A percentile compares a stretch with the other conserved stretches of the same genome.
Conservation (phyloP, 139 green algal genomes). For the Trebouxia sp. region DNA sequence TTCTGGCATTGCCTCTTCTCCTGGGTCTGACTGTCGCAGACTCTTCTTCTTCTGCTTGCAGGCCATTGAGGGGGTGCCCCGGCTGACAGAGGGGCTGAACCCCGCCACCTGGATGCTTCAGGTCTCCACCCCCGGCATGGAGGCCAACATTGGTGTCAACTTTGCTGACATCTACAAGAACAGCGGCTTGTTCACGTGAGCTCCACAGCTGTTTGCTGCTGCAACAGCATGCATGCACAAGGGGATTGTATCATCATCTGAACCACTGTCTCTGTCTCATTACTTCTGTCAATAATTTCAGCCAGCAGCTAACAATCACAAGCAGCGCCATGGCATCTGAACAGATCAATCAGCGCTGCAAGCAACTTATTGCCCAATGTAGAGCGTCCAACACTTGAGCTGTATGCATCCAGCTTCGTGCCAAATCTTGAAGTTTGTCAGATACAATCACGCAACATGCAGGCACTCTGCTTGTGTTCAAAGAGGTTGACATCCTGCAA, state of each 20-base stretch:
- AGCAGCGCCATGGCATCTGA: no score
- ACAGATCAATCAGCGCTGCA: no score
- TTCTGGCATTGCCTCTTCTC: not conserved
- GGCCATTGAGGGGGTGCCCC: constrained; percentile 35
- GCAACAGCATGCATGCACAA: not conserved
- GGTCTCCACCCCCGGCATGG: constrained; percentile 39
- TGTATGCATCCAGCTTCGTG: no score
- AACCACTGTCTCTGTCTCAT: not conserved
- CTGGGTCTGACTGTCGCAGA: not conserved
- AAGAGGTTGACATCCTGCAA: no score
- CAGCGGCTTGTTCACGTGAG: constrained; percentile 28
- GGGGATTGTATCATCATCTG: not conserved
- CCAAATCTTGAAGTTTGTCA: no score
- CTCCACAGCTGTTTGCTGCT: not conserved
- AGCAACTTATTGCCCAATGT: not conserved
- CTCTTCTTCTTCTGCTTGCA: constrained; percentile 21
- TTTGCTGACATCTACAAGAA: constrained; percentile 35
- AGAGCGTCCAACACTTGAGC: not conserved
- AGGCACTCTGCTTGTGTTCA: no score
- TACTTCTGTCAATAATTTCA: not conserved
- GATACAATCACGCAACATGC: no score
- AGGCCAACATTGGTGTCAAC: constrained; percentile 40
- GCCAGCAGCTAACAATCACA: not conserved
- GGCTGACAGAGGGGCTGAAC: constrained; percentile 59
- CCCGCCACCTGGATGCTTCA: constrained; percentile 83